phyloP scores from a whole-genome alignment of 495 filamentous ascomycete species.

The Mytilinidion resinicola region DNA sequence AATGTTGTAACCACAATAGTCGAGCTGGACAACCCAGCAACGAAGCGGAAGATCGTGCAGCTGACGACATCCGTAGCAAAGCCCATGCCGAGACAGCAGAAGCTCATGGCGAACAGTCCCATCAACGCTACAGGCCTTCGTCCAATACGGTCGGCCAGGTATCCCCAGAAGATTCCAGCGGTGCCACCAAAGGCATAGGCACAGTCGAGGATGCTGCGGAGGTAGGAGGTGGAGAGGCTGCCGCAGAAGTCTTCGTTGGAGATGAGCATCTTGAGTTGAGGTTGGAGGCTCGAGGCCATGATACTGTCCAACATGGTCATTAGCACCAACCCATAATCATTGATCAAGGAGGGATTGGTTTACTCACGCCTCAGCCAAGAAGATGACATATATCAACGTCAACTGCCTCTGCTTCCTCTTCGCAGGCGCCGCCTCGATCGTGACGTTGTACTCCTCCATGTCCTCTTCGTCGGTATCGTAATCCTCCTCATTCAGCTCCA shows the following conservation, averaged over 20 bases:
- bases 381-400: constrained; percentile 29
- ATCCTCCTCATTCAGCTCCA: constrained; percentile 16
- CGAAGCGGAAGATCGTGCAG: constrained; percentile 40
- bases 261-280: constrained; percentile 42
- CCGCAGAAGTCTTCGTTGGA: constrained; percentile 39
- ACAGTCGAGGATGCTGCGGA: constrained; percentile 41
- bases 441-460: constrained; percentile 4
- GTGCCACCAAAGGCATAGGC: constrained; percentile 44
- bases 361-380: constrained; percentile 32
- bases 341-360: too few species aligned
- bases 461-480: constrained; percentile 13
- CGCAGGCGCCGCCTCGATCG: background rate
- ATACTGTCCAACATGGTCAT: constrained; percentile 27
- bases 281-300: constrained; percentile 42
- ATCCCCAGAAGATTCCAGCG: constrained; percentile 41
- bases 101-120: constrained; percentile 37
- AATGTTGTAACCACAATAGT: constrained; percentile 37
- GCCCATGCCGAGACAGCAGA: constrained; percentile 41
- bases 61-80: constrained; percentile 38
- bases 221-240: constrained; percentile 39
- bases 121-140: constrained; percentile 36
- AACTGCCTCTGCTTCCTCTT: constrained; percentile 18
- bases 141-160: constrained; percentile 38
- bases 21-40: constrained; percentile 39
- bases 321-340: too few species aligned